Base-by-base conservation (phyloP, 2,329 filamentous ascomycete genomes). In the Nigrospora oryzae region DNA sequence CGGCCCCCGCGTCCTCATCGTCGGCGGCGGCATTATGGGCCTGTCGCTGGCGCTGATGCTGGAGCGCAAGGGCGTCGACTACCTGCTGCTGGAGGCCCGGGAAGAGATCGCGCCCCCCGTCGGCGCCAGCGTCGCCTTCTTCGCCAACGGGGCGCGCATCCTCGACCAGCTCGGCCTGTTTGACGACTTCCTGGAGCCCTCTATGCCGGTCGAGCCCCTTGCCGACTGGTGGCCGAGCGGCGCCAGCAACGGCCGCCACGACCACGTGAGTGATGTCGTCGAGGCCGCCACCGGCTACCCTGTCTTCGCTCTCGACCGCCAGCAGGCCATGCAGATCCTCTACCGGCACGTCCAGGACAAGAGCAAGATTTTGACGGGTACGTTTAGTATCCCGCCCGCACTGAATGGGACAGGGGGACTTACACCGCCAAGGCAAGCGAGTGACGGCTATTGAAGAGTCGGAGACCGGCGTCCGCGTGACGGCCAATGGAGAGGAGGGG, bases 81-180 rank as follows among this genome's bases (percentile, higher is more conserved):
- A 64, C 50, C 44, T 69, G n/a, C 49, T 74, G 5, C 59, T 73
- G 2, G 69, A 74, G 51, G 54, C 53, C 11, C 54, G 62, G 31
- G 42, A 48, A 0, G 50, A 56, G 1, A 56, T 70, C 34, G 59
- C 61, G 6, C 65, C 68, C 2, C 55, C 64, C 38, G 53, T 63
- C 3, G 70, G 70, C 2, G 66, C 66, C 2, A 61, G 59, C n/a
- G 63, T 73, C 34, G 64, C 53, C 1, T 49, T 70, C 4, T 42
- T 57, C 1, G 58, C 68, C 1, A 56, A 67, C 42, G 63, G 62
- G 2, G 42, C 50, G 5, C 56, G 64, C 5, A 64, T 72, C 13
- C 23, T 71, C 3, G 66, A 70, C 40, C 70, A 74, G 47, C 51
- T 73, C 2, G 69, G 66, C 4, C 42, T 61, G 17, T 61, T 48